Percentiles rank a stretch among this genome's conserved stretches.
Evolutionary conservation across 139 green algal species (phyloP).

Genomic region (Limnomonas spitsbergensis): DNA sequence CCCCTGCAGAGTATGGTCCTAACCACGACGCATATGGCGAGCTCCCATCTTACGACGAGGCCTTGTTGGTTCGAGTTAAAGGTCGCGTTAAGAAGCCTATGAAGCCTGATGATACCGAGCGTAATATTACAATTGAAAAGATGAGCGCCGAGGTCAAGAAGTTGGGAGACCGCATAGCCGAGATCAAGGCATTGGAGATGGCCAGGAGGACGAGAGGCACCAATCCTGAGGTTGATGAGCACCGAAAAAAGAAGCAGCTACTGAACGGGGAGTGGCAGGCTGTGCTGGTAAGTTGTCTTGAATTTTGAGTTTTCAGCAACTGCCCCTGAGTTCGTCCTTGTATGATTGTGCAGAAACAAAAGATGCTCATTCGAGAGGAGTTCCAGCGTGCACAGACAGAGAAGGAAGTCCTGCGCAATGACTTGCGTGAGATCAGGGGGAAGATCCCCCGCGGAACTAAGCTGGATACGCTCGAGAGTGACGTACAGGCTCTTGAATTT

Average conservation of each 20-base stretch:
- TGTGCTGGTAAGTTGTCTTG: constrained; percentile 43
- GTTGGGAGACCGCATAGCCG: constrained; percentile 43
- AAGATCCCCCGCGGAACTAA: constrained; percentile 26
- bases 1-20: constrained; percentile 5
- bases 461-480: constrained; percentile 29
- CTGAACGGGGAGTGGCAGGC: constrained; percentile 37
- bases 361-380: constrained; percentile 44
- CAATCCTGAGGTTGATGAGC: constrained; percentile 5
- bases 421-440: constrained; percentile 28
- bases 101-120: constrained; percentile 49
- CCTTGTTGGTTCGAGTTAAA: constrained; percentile 40
- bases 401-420: constrained; percentile 24
- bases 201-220: background rate
- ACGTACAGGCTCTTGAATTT: constrained; percentile 45
- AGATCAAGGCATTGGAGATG: constrained; percentile 55
- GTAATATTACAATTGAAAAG: constrained; percentile 46
- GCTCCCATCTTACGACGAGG: constrained; percentile 32
- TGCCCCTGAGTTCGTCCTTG: too few species aligned
- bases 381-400: constrained; percentile 26
- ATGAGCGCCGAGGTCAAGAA: constrained; percentile 39
- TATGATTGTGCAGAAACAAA: constrained; percentile 44
- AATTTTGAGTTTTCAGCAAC: too few species aligned
- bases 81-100: constrained; percentile 36
- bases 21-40: constrained; percentile 9
- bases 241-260: constrained; percentile 10